Evolutionary conservation across 768 basidiomycete species (phyloP), one percentile per base, ranked within the genome.

Genomic region (Boletus rubropictus): DNA sequence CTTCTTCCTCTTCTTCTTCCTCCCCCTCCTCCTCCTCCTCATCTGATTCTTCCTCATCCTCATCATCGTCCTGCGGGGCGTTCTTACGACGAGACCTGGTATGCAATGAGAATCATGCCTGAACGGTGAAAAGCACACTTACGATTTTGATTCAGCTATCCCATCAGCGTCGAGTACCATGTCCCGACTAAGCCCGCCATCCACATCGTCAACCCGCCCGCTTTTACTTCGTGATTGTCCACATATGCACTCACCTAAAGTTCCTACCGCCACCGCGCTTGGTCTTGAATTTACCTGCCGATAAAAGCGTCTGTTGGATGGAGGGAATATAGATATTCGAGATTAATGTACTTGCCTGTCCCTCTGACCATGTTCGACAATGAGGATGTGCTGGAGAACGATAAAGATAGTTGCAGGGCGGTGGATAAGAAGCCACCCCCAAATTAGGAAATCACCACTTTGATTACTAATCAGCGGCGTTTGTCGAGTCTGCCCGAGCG

Each of bases 241-340:
- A 48, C 28, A 39, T 24, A 44, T 33, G 25, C 11, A 45, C 62
- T 42, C 59, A 85, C 81, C 88, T 88, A 67, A 93, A 94, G 63
- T 72, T 82, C 51, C 91, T 79, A 42, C 91, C 91, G 31, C 91
- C 91, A 55, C 91, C 91, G 42, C 91, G 87, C 62, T 84, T 87
- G 55, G 81, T 74, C 76, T 92, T 92, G 72, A 79, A 89, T 68
- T 85, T 89, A 51, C 89, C 88, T 82, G 55, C 6, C 3, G 37
- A 42, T 10, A 3, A 31, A 14, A 28, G 8, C 3, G 11, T 7
- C 21, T 20, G 22, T 37, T 27, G 1, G n/a, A 33, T 10, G 33
- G 8, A 28, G 7, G 20, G 36, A 33, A 42, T 31, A 3, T n/a
- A 17, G 8, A 8, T 2, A 17, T 4, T 3, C 0, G 6, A 5